Evolutionary conservation across 257 asterid species (phyloP).

Genomic region (Craterostigma plantagineum): DNA sequence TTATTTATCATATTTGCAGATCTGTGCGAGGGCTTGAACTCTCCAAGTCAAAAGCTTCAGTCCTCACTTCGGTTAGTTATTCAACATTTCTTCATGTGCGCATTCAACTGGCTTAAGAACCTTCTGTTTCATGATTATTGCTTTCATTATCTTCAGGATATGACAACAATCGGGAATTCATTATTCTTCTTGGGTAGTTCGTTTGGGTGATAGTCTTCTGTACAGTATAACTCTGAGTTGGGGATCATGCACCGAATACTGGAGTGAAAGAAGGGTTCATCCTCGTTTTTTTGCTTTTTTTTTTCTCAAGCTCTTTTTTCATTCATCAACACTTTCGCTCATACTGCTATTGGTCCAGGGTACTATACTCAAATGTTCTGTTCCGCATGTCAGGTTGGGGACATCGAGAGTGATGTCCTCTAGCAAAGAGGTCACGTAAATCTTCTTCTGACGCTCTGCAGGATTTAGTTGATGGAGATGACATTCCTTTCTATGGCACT

Average conservation of each 20-base stretch:
- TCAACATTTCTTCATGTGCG: slow-evolving; percentile 12
- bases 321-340: background rate
- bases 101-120: slow-evolving; percentile 7
- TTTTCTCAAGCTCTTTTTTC: background rate
- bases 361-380: slow-evolving; percentile 1
- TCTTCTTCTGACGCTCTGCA: slow-evolving; percentile 81
- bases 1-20: slow-evolving; percentile 32
- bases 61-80: slow-evolving; percentile 75
- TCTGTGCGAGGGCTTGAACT: slow-evolving; percentile 87
- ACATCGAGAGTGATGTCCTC: slow-evolving; percentile 65
- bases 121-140: background rate
- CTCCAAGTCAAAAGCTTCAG: slow-evolving; percentile 94
- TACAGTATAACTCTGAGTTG: slow-evolving; percentile 68
- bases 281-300: slow-evolving; percentile 6
- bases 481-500: slow-evolving; percentile 67
- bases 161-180: slow-evolving; percentile 75
- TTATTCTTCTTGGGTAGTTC: slow-evolving; percentile 91
- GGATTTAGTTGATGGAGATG: slow-evolving; percentile 68
- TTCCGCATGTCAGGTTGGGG: slow-evolving; percentile 49
- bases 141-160: slow-evolving; percentile 29
- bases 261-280: slow-evolving; percentile 79
- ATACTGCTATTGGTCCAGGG: background rate
- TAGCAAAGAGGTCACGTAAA: slow-evolving; percentile 54
- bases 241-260: slow-evolving; percentile 34
- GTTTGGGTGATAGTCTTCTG: slow-evolving; percentile 93